These are phyloP conservation scores for Haplographium delicatum DNA, from an alignment of 495 filamentous ascomycete genomes.

Conservation along the genomic window DNA sequence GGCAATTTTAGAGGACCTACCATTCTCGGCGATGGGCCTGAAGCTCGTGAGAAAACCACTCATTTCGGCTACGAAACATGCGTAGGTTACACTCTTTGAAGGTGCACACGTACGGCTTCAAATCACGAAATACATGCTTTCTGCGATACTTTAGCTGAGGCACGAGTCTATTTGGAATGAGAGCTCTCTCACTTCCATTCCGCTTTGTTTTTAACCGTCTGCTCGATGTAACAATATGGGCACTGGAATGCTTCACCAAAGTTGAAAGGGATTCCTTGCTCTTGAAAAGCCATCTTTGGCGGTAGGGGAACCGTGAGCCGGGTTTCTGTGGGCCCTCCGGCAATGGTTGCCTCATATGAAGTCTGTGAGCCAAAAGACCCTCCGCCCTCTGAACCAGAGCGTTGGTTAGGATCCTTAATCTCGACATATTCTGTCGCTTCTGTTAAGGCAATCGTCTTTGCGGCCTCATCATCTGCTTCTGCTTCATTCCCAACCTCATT, in stretches of 20 bases:
- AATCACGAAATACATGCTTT: slow-evolving; percentile 30
- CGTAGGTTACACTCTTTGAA: slow-evolving; percentile 13
- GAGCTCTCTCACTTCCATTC: slow-evolving; percentile 37
- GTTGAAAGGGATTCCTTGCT: slow-evolving; percentile 12
- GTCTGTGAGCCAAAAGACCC: slow-evolving; percentile 20
- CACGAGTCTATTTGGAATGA: too few relatives aligned
- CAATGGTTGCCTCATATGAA: slow-evolving; percentile 17
- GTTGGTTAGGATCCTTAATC: background rate
- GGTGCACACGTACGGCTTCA: slow-evolving; percentile 32
- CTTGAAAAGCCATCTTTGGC: slow-evolving; percentile 15
- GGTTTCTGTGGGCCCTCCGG: background rate
- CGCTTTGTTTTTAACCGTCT: slow-evolving; percentile 22
- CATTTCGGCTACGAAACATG: slow-evolving; percentile 17
- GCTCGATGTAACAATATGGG: slow-evolving; percentile 32
- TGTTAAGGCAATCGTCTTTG: slow-evolving; percentile 12
- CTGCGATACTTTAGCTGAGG: too few relatives aligned
- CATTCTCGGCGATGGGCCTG: slow-evolving; percentile 20
- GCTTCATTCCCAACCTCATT: background rate
- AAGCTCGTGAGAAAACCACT: slow-evolving; percentile 23
- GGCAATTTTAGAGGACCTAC: too few relatives aligned
- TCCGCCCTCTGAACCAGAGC: slow-evolving; percentile 1
- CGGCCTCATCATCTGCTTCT: slow-evolving; percentile 13
- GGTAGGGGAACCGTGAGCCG: slow-evolving; percentile 13
- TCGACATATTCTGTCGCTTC: slow-evolving; percentile 18
- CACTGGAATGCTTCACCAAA: slow-evolving; percentile 30